Evolutionary conservation across 2,329 filamentous ascomycete species (phyloP).

Genomic region (Ophiosphaerella korrae): DNA sequence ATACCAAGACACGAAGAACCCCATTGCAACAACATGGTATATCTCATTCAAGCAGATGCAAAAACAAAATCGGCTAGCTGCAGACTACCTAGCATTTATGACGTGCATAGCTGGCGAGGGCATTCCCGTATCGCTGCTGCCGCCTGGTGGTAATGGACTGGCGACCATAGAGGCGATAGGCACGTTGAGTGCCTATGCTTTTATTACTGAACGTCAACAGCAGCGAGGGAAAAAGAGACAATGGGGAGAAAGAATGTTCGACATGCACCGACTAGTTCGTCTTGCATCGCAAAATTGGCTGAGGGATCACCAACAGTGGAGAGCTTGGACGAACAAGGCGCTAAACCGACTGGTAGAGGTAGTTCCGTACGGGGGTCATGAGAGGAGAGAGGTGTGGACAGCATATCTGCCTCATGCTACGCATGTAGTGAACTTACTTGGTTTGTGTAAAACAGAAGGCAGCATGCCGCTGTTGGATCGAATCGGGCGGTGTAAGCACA

Average conservation of each 20-base stretch:
- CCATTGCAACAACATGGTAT: slow-evolving; percentile 44
- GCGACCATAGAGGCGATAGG: slow-evolving; percentile 2
- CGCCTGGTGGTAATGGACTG: not conserved
- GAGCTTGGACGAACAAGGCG: not conserved
- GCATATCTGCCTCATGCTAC: slow-evolving; percentile 1
- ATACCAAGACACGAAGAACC: slow-evolving; percentile 25
- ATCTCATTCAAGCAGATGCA: slow-evolving; percentile 47
- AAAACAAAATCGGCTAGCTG: slow-evolving; percentile 33
- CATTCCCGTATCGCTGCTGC: slow-evolving; percentile 2
- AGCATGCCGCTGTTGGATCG: not conserved
- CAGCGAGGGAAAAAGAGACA: not conserved
- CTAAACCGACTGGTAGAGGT: not conserved
- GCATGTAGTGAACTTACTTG: not conserved
- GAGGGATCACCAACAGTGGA: not conserved
- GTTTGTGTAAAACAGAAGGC: not conserved
- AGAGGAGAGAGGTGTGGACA: not conserved
- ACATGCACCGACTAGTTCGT: slow-evolving; percentile 10
- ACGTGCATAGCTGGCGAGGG: not conserved
- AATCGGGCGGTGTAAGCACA: not conserved
- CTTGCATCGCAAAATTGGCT: slow-evolving; percentile 7
- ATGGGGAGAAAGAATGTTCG: not conserved
- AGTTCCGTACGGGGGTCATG: not conserved
- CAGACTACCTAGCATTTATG: slow-evolving; percentile 33
- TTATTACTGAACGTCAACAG: slow-evolving; percentile 1
- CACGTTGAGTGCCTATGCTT: slow-evolving; percentile 8